Percentiles rank a stretch among this genome's conserved stretches.
Evolutionary conservation across 805 yeast genomes (phyloP).

Genomic region (Sungouiozyma ichnusensis): DNA sequence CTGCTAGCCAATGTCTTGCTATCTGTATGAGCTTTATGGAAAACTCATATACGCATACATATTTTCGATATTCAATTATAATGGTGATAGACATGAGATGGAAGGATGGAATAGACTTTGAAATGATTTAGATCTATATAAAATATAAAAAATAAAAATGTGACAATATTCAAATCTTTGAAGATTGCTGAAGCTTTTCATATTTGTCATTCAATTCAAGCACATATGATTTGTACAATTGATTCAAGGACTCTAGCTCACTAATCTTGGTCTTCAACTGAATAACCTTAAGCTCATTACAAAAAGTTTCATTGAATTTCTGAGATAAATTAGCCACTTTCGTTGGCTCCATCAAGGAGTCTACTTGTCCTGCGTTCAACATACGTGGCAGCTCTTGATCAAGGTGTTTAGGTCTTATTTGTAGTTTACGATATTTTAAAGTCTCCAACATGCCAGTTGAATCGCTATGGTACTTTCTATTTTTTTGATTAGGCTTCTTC

Average conservation of each 20-base stretch:
- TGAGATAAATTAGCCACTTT: background rate
- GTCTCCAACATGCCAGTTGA: background rate
- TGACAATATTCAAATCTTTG: background rate
- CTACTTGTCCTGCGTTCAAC: too few relatives aligned
- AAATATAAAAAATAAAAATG: too few relatives aligned
- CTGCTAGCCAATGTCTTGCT: too few relatives aligned
- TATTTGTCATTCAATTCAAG: conserved; percentile 54
- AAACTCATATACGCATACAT: too few relatives aligned
- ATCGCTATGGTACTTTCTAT: background rate
- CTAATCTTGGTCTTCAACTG: conserved; percentile 64
- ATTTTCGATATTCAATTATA: too few relatives aligned
- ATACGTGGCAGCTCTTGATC: background rate
- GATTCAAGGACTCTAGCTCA: conserved; percentile 85
- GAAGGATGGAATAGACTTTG: too few relatives aligned
- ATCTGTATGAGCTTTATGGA: too few relatives aligned
- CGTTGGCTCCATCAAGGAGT: background rate
- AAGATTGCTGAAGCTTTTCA: conserved; percentile 2
- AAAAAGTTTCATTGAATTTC: conserved; percentile 8
- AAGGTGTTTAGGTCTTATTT: background rate
- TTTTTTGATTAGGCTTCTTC: background rate
- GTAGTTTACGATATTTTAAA: background rate
- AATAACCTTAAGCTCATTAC: conserved; percentile 26
- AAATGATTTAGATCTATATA: too few relatives aligned
- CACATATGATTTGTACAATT: conserved; percentile 71
- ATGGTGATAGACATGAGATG: too few relatives aligned